phyloP scores from a whole-genome alignment of 257 asterid genomes.

The Datura wrightii region DNA sequence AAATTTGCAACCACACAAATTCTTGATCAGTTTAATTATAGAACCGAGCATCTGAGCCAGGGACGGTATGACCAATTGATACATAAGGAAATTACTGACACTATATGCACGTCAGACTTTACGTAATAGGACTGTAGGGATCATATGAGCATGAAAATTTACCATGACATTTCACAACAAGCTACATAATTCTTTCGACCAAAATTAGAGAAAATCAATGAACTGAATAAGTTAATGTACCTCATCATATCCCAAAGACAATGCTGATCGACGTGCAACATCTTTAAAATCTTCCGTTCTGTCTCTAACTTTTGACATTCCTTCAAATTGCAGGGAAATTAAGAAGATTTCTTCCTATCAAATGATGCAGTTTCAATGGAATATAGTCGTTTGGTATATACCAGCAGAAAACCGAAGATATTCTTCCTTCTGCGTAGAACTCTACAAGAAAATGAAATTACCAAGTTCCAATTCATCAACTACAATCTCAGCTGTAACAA shows the following conservation, averaged over 20 bases:
- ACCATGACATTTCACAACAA: not conserved
- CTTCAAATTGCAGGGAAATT: conserved; percentile 30
- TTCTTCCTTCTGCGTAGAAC: not conserved
- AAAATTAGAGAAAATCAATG: conserved; percentile 5
- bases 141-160: not conserved
- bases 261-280: conserved; percentile 75
- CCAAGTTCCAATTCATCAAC: not conserved
- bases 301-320: conserved; percentile 81
- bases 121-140: not conserved
- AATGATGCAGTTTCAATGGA: conserved; percentile 7
- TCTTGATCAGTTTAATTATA: not conserved
- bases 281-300: conserved; percentile 96
- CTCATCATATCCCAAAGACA: conserved; percentile 79
- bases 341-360: not conserved
- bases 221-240: conserved; percentile 41
- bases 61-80: not conserved
- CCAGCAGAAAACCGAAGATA: conserved; percentile 4
- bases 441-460: not conserved
- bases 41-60: not conserved
- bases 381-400: not conserved
- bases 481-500: not conserved
- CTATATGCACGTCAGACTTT: not conserved
- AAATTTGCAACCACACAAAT: conserved; percentile 18
- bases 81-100: not conserved
- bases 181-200: not conserved